These are phyloP conservation scores for Tanacetum coccineum DNA, from an alignment of 129 eudicot genomes.

Conservation along the genomic window DNA sequence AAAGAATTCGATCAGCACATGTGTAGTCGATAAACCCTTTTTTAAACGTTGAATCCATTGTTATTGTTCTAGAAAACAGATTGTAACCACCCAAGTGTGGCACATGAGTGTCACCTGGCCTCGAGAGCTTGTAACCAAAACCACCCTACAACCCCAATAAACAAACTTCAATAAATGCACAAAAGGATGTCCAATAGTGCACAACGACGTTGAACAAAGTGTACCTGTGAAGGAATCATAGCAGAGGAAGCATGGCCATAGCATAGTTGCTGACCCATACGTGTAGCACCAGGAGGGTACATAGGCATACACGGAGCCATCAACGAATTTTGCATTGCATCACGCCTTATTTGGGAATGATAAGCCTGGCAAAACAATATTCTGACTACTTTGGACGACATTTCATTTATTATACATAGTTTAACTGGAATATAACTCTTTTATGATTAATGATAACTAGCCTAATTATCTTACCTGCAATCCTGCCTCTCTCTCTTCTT, in stretches of 20 bases:
- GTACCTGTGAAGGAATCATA: constrained; percentile 75
- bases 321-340: constrained; percentile 71
- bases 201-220: not conserved
- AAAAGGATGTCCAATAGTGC: not conserved
- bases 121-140: constrained; percentile 89
- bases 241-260: constrained; percentile 86
- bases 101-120: constrained; percentile 78
- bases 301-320: constrained; percentile 82
- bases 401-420: not conserved
- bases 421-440: not conserved
- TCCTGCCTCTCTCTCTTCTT: constrained; percentile 75
- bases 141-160: constrained; percentile 49
- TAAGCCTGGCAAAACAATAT: constrained; percentile 49
- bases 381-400: not conserved
- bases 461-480: constrained; percentile 52
- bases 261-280: constrained; percentile 81
- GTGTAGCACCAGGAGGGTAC: constrained; percentile 84
- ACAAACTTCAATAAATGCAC: not conserved
- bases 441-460: not conserved
- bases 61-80: not conserved
- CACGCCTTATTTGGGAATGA: constrained; percentile 80
- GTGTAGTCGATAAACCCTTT: not conserved
- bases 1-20: not conserved
- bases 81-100: constrained; percentile 38
- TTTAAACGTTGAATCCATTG: not conserved